Evolutionary conservation across 768 basidiomycete genomes (phyloP).

Genomic region (Kwoniella sp.): DNA sequence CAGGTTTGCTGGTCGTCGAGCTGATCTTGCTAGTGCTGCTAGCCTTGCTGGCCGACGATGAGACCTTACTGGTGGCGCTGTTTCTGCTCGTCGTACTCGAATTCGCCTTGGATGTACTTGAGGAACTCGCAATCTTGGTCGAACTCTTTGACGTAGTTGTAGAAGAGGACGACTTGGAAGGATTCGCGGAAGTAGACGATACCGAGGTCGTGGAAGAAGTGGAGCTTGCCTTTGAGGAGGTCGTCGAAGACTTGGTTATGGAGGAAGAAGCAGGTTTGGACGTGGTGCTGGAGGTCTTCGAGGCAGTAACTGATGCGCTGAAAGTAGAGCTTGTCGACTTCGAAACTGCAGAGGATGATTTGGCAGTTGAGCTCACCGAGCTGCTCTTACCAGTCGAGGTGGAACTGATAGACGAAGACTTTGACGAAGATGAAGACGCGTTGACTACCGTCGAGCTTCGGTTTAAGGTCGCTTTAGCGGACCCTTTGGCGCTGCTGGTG

Average conservation of each 20-base stretch:
- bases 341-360: conserved; percentile 13
- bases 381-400: conserved; percentile 8
- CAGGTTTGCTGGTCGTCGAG: conserved; percentile 3
- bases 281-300: conserved; percentile 13
- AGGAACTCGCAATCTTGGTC: conserved; percentile 13
- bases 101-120: conserved; percentile 5
- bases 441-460: not conserved
- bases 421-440: not conserved
- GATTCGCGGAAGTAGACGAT: conserved; percentile 13
- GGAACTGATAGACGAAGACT: not conserved
- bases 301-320: conserved; percentile 1
- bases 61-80: conserved; percentile 8
- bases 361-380: conserved; percentile 8
- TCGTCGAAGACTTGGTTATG: conserved; percentile 7
- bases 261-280: conserved; percentile 18
- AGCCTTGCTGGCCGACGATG: conserved; percentile 3
- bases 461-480: conserved; percentile 12
- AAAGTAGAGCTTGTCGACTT: conserved; percentile 11
- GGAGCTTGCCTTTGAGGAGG: conserved; percentile 1
- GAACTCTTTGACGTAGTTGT: conserved; percentile 4
- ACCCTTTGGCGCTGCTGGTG: not conserved
- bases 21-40: not conserved
- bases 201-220: conserved; percentile 7
- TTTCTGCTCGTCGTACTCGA: conserved; percentile 8
- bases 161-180: conserved; percentile 3